Percentiles rank a stretch among this genome's conserved stretches.
Evolutionary conservation across 2,329 filamentous ascomycete species (phyloP).

Genomic region (Aspergillus carbonarius): DNA sequence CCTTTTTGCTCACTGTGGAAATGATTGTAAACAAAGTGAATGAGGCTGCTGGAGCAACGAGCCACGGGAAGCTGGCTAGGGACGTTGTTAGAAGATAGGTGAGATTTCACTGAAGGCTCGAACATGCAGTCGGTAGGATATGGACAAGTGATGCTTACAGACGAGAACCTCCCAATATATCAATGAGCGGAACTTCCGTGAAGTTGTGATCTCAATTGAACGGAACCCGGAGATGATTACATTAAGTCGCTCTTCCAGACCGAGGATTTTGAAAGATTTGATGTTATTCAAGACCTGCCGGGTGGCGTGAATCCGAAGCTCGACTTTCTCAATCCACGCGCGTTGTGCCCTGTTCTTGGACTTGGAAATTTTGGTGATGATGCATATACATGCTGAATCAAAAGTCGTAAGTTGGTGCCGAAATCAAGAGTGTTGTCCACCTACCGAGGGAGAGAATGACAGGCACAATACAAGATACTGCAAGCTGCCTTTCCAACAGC

Average conservation of each 20-base stretch:
- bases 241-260: neutral
- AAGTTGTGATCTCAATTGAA: neutral
- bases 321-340: neutral
- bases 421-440: no score
- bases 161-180: neutral
- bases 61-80: neutral
- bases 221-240: neutral
- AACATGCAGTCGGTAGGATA: no score
- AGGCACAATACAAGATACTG: neutral
- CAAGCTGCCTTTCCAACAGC: neutral
- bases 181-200: neutral
- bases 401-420: no score
- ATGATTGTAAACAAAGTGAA: neutral
- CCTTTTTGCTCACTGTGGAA: neutral
- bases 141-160: neutral
- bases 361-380: neutral
- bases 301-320: neutral
- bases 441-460: neutral
- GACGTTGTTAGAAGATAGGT: neutral
- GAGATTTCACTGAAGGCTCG: neutral
- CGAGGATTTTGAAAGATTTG: neutral
- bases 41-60: neutral
- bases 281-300: neutral
- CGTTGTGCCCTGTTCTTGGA: neutral
- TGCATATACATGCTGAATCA: neutral